Base-by-base conservation (phyloP, 2,329 filamentous ascomycete species). In the Rutstroemia sp. region DNA sequence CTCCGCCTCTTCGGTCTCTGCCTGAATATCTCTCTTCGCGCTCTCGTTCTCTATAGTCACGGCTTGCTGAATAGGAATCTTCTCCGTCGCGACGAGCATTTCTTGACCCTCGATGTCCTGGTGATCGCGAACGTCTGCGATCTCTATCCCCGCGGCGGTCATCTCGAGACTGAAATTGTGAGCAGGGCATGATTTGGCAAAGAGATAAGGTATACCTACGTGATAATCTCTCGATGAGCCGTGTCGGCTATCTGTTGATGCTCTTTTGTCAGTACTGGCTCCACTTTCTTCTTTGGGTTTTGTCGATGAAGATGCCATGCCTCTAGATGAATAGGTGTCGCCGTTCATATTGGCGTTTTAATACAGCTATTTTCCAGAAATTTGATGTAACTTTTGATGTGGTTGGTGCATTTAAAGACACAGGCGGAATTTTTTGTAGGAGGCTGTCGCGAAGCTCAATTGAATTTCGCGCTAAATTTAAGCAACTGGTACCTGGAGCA, bases 41-140 rank as follows among this genome's bases (percentile, higher is more conserved):
- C 75, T 97, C 92, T 60, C 92, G 81, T 70, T 95, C 92, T 70
- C 92, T 84, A 72, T 96, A 95, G 75, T 87, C 92, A 64, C 92
- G 87, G 73, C 91, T 96, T 5, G 89, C 91, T 19, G 92, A 95
- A 74, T 97, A 97, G 56, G 88, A 85, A 73, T 96, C 91, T 64
- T 89, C 86, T 55, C 81, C 82, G 51, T 94, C 87, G 64, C 87
- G 87, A 65, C 89, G 84, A 64, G 78, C 75, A 57, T 77, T 73
- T 61, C 86, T 78, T 57, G 86, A 81, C 63, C 83, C 77, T 67
- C 82, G 80, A 68, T 89, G 84, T 66, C 88, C 85, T 57, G 92
- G 92, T 17, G 92, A 97, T 69, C 92, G 85, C 59, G 92, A 96
- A 62, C 92, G 87, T 73, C 91, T 81, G 63, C 72, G 69, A 51